These are phyloP conservation scores for Musa troglodytarum DNA, from an alignment of 176 grass and related monocot species.

Conservation along the genomic window DNA sequence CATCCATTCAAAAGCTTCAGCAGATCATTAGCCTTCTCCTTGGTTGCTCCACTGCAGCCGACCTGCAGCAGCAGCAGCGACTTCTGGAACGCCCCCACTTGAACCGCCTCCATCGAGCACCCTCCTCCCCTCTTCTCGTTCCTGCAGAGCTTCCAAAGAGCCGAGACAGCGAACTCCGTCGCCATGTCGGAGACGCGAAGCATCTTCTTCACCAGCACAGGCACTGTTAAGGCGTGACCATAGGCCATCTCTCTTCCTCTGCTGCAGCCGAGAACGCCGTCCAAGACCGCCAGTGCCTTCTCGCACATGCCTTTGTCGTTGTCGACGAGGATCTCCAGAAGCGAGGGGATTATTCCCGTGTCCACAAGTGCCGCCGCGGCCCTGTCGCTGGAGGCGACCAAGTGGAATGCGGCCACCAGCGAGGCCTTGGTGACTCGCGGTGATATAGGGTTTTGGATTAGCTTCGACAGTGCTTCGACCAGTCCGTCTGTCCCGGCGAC, in stretches of 20 bases:
- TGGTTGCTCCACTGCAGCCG: conserved; percentile 45
- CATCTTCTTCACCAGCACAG: conserved; percentile 88
- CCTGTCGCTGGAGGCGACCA: conserved; percentile 24
- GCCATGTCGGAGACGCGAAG: conserved; percentile 79
- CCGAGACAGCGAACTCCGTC: conserved; percentile 83
- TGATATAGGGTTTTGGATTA: conserved; percentile 40
- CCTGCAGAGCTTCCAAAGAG: conserved; percentile 84
- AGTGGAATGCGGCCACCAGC: conserved; percentile 58
- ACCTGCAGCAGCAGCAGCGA: conserved; percentile 64
- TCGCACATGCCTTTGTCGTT: conserved; percentile 58
- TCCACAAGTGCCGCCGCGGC: conserved; percentile 24
- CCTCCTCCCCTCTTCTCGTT: conserved; percentile 16
- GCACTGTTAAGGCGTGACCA: conserved; percentile 49
- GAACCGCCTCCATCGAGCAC: conserved; percentile 44
- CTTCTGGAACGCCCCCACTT: conserved; percentile 75
- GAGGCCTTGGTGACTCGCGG: conserved; percentile 52
- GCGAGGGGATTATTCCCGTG: conserved; percentile 19
- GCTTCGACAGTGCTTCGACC: conserved; percentile 30
- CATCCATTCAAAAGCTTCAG: conserved; percentile 62
- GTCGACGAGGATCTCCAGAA: conserved; percentile 55
- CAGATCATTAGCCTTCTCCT: conserved; percentile 56
- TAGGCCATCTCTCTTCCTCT: conserved; percentile 30
- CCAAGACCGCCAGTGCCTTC: conserved; percentile 56
- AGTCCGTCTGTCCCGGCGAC: conserved; percentile 20
- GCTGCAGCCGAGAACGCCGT: conserved; percentile 30